These are phyloP conservation scores for Citeromyces siamensis DNA, from an alignment of 1,139 yeast species.

Conservation along the genomic window DNA sequence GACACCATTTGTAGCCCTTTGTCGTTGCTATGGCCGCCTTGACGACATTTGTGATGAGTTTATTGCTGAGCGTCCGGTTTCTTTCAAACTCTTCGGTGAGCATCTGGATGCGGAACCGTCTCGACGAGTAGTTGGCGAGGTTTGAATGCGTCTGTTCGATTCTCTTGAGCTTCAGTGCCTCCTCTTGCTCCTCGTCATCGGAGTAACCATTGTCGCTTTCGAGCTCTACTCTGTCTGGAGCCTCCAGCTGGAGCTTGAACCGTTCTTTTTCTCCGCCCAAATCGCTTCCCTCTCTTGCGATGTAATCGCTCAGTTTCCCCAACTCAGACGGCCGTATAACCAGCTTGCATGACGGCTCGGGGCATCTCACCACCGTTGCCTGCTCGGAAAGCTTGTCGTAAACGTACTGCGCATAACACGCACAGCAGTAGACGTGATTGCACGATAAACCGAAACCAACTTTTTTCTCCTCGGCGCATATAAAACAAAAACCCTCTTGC, in stretches of 20 bases:
- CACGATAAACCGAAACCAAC: constrained; percentile 45
- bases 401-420: constrained; percentile 56
- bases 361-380: constrained; percentile 57
- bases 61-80: constrained; percentile 12
- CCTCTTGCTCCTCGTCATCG: constrained; percentile 7
- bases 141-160: constrained; percentile 4
- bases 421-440: constrained; percentile 54
- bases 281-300: constrained; percentile 6
- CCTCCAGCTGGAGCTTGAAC: constrained; percentile 3
- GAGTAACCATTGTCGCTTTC: constrained; percentile 5
- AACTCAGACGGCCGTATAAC: constrained; percentile 14
- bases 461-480: constrained; percentile 31
- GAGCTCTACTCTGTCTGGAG: constrained; percentile 4
- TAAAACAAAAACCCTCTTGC: constrained; percentile 29
- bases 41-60: constrained; percentile 19
- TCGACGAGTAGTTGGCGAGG: constrained; percentile 5
- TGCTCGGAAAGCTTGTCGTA: constrained; percentile 29
- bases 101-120: constrained; percentile 3
- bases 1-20: constrained; percentile 61
- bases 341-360: constrained; percentile 22
- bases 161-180: constrained; percentile 1
- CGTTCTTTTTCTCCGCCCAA: constrained; percentile 5
- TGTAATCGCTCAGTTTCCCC: constrained; percentile 13
- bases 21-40: constrained; percentile 41
- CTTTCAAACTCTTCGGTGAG: constrained; percentile 11